These are phyloP conservation scores for Cronartium quercuum DNA, from an alignment of 1,284 basidiomycete genomes.

Conservation along the genomic window DNA sequence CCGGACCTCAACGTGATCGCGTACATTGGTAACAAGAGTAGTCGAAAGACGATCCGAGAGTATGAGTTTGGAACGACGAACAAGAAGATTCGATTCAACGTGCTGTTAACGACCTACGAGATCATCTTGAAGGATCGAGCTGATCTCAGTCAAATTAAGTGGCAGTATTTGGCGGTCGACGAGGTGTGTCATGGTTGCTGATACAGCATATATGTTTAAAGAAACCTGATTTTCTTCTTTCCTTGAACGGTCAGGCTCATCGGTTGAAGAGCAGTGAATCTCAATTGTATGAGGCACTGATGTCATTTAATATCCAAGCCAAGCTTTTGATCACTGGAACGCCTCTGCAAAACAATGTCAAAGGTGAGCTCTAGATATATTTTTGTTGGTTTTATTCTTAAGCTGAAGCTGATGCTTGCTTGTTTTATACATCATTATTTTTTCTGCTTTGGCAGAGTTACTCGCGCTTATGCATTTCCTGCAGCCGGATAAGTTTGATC, in stretches of 20 bases:
- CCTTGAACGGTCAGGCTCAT: conserved; percentile 63
- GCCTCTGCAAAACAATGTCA: conserved; percentile 97
- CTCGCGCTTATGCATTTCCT: conserved; percentile 97
- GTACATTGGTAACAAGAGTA: conserved; percentile 83
- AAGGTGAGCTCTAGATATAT: conserved; percentile 57
- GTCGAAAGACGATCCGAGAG: conserved; percentile 82
- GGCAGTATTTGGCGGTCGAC: conserved; percentile 93
- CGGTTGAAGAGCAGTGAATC: conserved; percentile 96
- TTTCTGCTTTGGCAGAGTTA: conserved; percentile 60
- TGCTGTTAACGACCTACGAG: conserved; percentile 95
- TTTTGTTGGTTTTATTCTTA: conserved; percentile 19
- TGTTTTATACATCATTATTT: background rate
- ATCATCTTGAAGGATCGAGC: conserved; percentile 83
- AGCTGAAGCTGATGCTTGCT: background rate
- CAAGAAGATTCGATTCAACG: conserved; percentile 88
- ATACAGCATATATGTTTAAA: background rate
- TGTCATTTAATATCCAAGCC: conserved; percentile 78
- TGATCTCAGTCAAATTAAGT: conserved; percentile 87
- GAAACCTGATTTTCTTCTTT: background rate
- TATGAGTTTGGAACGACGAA: conserved; percentile 78
- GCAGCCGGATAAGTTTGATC: conserved; percentile 89
- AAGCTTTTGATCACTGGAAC: conserved; percentile 97
- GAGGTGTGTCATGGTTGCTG: conserved; percentile 58
- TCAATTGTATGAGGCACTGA: conserved; percentile 89
- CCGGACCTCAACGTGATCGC: conserved; percentile 95